Evolutionary conservation across 1,284 basidiomycete genomes (phyloP), one percentile per base, ranked within the genome.

Genomic region (Inonotus obliquus): DNA sequence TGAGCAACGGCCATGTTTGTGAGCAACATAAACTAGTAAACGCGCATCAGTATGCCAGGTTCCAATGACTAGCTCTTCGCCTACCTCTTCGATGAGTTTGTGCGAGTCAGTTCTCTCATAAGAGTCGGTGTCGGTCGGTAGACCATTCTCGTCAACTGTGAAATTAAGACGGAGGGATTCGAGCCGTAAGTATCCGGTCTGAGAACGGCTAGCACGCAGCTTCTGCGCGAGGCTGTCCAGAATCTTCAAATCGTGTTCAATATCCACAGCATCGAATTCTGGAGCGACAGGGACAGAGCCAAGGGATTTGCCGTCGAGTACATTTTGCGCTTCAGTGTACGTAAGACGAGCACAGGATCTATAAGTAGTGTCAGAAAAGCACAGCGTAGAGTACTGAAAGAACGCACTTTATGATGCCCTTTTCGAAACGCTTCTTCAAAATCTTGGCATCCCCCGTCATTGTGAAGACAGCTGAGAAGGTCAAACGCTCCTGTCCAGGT

Each of bases 1-100:
- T 95, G 92, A 5, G 96, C 95, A 37, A 96, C 91, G 6, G 94
- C 81, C 44, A 88, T 87, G 72, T 99, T 99, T 65, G 92, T 87
- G 62, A 95, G 80, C 6, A 99, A 76, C 94, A 98, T 98, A 76
- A 96, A 96, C 90, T 95, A 52, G 62, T 17, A 61, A 37, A 41
- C 25, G 23, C 45, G 11, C 7, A 39, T 60, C 37, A 54, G 25
- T 62, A 17, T 44, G 62, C 67, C 57, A 51, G 25, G 35, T 21
- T 56, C 52, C 49, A 38, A 7, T n/a, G 17, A 44, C 17, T 11
- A 21, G 41, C n/a, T 21, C 11, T 10, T 21, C 41, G 63, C 74
- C 62, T 69, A 93, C 92, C 82, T 98, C 97, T 75, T 98, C 93
- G 48, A 99, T 84, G 32, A 98, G 75, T 49, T 82, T 79, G 67